Evolutionary conservation across 768 basidiomycete genomes (phyloP).

Genomic region (Nidularia sp.): DNA sequence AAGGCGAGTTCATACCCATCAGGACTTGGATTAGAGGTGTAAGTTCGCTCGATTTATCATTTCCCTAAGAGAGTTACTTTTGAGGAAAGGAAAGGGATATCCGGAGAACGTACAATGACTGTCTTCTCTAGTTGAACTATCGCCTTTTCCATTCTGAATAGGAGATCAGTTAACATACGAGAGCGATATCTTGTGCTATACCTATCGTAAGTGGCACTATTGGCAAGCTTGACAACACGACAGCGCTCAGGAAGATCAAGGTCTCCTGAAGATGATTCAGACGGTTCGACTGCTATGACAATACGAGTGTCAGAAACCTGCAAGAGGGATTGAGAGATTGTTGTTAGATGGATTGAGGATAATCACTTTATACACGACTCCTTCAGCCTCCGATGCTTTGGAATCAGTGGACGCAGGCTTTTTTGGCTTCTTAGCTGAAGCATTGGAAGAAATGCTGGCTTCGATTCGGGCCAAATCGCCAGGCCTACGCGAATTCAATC

Average conservation of each 20-base stretch:
- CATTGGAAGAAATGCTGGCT: slow-evolving; percentile 47
- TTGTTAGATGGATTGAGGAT: not conserved
- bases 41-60: slow-evolving; percentile 37
- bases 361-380: slow-evolving; percentile 81
- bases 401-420: slow-evolving; percentile 27
- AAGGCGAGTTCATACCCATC: slow-evolving; percentile 57
- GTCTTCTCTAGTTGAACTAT: slow-evolving; percentile 57
- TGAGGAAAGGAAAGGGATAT: not conserved
- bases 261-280: slow-evolving; percentile 56
- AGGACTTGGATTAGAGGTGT: slow-evolving; percentile 63
- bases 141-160: slow-evolving; percentile 78
- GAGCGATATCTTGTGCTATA: slow-evolving; percentile 12
- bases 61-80: slow-evolving; percentile 12
- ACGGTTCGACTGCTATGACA: slow-evolving; percentile 70
- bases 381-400: slow-evolving; percentile 52
- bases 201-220: slow-evolving; percentile 91
- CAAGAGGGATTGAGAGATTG: not conserved
- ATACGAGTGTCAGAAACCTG: slow-evolving; percentile 82
- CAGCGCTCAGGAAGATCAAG: slow-evolving; percentile 83
- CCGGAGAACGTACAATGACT: not conserved
- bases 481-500: slow-evolving; percentile 39
- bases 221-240: slow-evolving; percentile 83
- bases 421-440: slow-evolving; percentile 40
- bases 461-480: slow-evolving; percentile 90
- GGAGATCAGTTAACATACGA: not conserved